phyloP scores from a whole-genome alignment of 768 basidiomycete genomes.

The Candolleomyces eurysporus region DNA sequence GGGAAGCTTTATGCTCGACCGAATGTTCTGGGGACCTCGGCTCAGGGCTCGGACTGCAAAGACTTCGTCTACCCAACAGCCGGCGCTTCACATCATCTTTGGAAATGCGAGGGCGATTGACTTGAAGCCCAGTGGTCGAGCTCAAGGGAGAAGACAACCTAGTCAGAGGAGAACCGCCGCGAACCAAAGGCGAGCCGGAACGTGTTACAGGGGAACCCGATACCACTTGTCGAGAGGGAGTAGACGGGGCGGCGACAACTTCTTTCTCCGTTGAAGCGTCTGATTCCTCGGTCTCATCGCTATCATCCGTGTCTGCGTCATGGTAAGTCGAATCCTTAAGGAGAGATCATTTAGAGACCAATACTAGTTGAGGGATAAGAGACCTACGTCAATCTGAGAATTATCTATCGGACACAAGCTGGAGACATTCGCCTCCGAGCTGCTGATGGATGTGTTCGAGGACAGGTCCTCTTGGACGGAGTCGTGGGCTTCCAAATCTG shows the following conservation, averaged over 20 bases:
- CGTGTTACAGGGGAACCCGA: slow-evolving; percentile 17
- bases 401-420: slow-evolving; percentile 9
- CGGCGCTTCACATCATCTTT: slow-evolving; percentile 53
- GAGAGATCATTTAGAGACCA: not conserved
- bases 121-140: slow-evolving; percentile 12
- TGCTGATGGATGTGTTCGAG: slow-evolving; percentile 26
- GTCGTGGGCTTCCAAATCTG: slow-evolving; percentile 17
- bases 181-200: slow-evolving; percentile 4
- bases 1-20: slow-evolving; percentile 2
- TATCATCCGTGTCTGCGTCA: not conserved
- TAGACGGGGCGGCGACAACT: not conserved
- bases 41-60: slow-evolving; percentile 35
- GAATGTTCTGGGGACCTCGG: slow-evolving; percentile 2
- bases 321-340: not conserved
- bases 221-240: not conserved
- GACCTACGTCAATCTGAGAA: slow-evolving; percentile 15
- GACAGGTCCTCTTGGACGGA: slow-evolving; percentile 22
- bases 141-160: slow-evolving; percentile 6
- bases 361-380: not conserved
- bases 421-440: slow-evolving; percentile 25
- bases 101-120: slow-evolving; percentile 44
- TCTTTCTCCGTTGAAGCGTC: not conserved
- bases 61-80: slow-evolving; percentile 42
- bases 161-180: slow-evolving; percentile 10
- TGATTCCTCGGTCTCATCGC: not conserved